Percentiles rank a stretch among this genome's conserved stretches.
Evolutionary conservation across 345 rosid genomes (phyloP).

Genomic region (Gynandropsis gynandra): DNA sequence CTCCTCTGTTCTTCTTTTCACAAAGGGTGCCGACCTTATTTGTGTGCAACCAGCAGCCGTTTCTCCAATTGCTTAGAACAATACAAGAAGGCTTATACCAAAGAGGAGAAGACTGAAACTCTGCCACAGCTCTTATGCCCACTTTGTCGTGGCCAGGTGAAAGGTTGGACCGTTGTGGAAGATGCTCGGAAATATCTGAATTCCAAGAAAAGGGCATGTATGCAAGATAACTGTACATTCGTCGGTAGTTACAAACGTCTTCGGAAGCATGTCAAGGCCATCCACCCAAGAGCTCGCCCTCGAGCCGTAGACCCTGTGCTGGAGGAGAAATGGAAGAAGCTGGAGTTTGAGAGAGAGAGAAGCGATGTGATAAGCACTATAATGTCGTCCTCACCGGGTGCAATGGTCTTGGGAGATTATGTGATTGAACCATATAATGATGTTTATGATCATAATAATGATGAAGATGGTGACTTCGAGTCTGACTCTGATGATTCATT

Average conservation of each 20-base stretch:
- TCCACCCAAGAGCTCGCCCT: slow-evolving; percentile 69
- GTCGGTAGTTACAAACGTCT: slow-evolving; percentile 58
- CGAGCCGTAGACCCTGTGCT: slow-evolving; percentile 74
- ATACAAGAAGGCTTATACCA: slow-evolving; percentile 70
- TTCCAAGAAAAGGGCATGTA: slow-evolving; percentile 59
- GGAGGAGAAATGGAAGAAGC: slow-evolving; percentile 73
- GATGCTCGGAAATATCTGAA: slow-evolving; percentile 55
- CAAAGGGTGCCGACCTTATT: slow-evolving; percentile 82
- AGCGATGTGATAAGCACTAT: slow-evolving; percentile 65
- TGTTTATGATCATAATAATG: slow-evolving; percentile 30
- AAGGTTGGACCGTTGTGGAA: slow-evolving; percentile 86
- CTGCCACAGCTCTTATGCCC: slow-evolving; percentile 72
- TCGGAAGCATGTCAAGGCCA: slow-evolving; percentile 59
- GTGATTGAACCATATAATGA: slow-evolving; percentile 64
- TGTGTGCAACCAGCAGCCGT: slow-evolving; percentile 82
- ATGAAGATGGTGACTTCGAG: slow-evolving; percentile 34
- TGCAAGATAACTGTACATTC: slow-evolving; percentile 64
- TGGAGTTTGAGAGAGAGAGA: slow-evolving; percentile 58
- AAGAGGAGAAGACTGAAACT: slow-evolving; percentile 37
- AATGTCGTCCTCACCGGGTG: slow-evolving; percentile 69
- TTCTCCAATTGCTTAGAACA: slow-evolving; percentile 86
- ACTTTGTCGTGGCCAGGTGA: slow-evolving; percentile 82
- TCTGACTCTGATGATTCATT: slow-evolving; percentile 50
- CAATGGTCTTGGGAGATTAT: slow-evolving; percentile 73
- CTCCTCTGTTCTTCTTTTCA: slow-evolving; percentile 73